These are phyloP conservation scores for Salvia miltiorrhiza DNA, from an alignment of 257 asterid genomes.

Conservation along the genomic window DNA sequence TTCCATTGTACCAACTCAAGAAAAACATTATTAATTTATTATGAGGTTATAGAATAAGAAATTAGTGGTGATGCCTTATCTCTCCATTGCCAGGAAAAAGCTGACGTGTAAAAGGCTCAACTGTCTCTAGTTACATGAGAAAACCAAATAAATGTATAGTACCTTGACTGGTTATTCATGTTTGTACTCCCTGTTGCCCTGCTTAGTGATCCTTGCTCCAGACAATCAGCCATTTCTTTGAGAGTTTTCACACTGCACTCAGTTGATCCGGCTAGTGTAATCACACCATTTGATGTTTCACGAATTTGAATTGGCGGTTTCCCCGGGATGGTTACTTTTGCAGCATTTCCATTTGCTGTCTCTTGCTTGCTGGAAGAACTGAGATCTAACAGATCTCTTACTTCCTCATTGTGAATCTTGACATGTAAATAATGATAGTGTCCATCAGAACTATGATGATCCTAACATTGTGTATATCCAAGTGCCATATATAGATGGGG, in stretches of 20 bases:
- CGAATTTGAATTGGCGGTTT: slow-evolving; percentile 94
- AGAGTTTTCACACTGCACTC: slow-evolving; percentile 79
- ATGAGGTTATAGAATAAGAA: slow-evolving; percentile 12
- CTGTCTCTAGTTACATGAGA: neutral
- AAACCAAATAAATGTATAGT: neutral
- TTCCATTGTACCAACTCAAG: neutral
- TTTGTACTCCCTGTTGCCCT: slow-evolving; percentile 99
- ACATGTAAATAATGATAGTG: slow-evolving; percentile 20
- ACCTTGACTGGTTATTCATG: slow-evolving; percentile 98
- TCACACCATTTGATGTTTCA: slow-evolving; percentile 91
- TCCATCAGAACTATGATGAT: neutral
- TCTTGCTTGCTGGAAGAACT: slow-evolving; percentile 54
- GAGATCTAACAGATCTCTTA: slow-evolving; percentile 80
- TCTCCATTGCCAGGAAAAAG: neutral
- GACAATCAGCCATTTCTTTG: slow-evolving; percentile 93
- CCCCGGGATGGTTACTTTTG: slow-evolving; percentile 67
- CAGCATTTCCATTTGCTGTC: slow-evolving; percentile 60
- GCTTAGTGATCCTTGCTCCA: slow-evolving; percentile 93
- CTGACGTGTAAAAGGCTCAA: neutral
- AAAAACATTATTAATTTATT: neutral
- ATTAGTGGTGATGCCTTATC: no score
- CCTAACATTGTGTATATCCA: neutral
- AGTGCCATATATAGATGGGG: neutral
- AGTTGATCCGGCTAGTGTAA: slow-evolving; percentile 94
- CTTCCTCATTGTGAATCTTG: slow-evolving; percentile 99